Evolutionary conservation across 2,329 filamentous ascomycete species (phyloP).

Genomic region (Aspergillus ustus): DNA sequence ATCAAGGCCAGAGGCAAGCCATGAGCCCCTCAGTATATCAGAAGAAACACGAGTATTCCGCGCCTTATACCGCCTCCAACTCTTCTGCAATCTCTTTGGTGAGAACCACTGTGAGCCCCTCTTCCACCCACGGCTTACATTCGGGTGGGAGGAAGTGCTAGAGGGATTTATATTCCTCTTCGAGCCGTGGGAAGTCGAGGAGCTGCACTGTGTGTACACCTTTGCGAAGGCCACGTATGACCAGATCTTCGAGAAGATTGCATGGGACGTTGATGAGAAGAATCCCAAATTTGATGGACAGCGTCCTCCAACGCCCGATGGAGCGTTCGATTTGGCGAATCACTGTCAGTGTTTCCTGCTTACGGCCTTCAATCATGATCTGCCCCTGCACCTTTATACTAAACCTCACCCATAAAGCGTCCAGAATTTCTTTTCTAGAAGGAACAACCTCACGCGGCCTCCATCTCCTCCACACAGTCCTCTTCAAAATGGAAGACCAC

Average conservation of each 20-base stretch:
- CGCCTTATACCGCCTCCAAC: too few species aligned
- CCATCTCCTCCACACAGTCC: conserved; percentile 5
- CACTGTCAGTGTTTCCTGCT: too few species aligned
- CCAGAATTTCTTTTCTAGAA: neutral
- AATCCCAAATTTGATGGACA: conserved; percentile 19
- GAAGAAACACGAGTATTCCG: too few species aligned
- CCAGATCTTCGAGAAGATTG: conserved; percentile 10
- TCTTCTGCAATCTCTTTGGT: too few species aligned
- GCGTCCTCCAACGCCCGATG: conserved; percentile 8
- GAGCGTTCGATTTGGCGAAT: too few species aligned
- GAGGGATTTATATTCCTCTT: neutral
- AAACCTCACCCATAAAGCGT: too few species aligned
- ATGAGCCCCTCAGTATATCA: too few species aligned
- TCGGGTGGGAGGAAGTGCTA: neutral
- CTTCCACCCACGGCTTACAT: too few species aligned
- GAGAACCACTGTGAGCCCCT: too few species aligned
- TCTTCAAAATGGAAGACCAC: conserved; percentile 18
- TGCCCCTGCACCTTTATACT: too few species aligned
- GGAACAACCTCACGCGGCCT: conserved; percentile 19
- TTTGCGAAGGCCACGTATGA: neutral
- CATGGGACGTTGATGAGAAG: conserved; percentile 16
- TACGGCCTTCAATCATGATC: too few species aligned
- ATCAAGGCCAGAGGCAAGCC: too few species aligned
- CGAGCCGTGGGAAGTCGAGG: neutral
- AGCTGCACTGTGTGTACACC: neutral